A percentile compares a stretch with the other conserved stretches of the same genome.
phyloP scores from a whole-genome alignment of 352 stramenopile species.

The Phytopythium boreale region DNA sequence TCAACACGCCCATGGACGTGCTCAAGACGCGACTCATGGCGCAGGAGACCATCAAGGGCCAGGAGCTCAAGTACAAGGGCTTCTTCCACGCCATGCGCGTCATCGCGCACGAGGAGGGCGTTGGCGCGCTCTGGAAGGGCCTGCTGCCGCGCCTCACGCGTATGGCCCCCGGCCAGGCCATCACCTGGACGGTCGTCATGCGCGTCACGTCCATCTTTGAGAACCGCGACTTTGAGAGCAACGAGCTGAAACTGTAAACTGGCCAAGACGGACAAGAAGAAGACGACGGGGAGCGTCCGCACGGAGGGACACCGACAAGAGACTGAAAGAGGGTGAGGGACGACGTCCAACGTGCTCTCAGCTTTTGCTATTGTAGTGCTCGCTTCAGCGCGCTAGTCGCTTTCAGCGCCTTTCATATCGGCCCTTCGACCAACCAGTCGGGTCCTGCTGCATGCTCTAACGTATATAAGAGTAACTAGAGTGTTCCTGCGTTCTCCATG shows the following conservation, averaged over 20 bases:
- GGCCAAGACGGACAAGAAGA: neutral
- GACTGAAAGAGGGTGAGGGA: too few species aligned
- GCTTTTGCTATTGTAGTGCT: too few species aligned
- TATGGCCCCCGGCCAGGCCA: slow-evolving; percentile 96
- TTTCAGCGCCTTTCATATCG: neutral
- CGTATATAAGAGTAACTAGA: neutral
- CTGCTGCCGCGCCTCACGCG: slow-evolving; percentile 93
- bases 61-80: slow-evolving; percentile 95
- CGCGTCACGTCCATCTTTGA: slow-evolving; percentile 87
- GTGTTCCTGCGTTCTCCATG: neutral
- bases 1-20: slow-evolving; percentile 92
- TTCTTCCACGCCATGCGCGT: slow-evolving; percentile 90
- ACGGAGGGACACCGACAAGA: neutral
- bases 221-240: slow-evolving; percentile 51
- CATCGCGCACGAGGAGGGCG: slow-evolving; percentile 95
- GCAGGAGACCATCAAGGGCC: slow-evolving; percentile 85
- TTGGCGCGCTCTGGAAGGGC: slow-evolving; percentile 95
- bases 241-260: slow-evolving; percentile 65
- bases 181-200: slow-evolving; percentile 94
- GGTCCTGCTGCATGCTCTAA: neutral
- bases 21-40: slow-evolving; percentile 94
- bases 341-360: too few species aligned
- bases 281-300: neutral
- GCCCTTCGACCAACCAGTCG: too few species aligned
- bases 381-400: too few species aligned